Percentiles rank a stretch among this genome's conserved stretches.
Evolutionary conservation across 129 eudicot genomes (phyloP).

Genomic region (Artemisia tridentata): DNA sequence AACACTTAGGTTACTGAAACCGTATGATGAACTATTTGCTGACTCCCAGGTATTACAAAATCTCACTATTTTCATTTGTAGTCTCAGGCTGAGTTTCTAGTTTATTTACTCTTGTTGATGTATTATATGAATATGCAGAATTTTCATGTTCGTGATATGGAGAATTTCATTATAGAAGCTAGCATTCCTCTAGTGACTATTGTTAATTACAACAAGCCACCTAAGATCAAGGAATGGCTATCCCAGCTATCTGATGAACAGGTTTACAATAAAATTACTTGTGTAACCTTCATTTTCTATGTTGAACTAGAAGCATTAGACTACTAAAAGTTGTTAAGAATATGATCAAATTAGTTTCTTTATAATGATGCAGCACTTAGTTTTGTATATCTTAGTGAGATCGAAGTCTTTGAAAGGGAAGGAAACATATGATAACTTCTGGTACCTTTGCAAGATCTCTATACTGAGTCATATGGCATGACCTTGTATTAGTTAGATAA

Average conservation of each 20-base stretch:
- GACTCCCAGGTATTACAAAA: slow-evolving; percentile 47
- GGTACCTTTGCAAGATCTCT: too few relatives aligned
- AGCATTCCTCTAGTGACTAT: slow-evolving; percentile 6
- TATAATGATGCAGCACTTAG: too few relatives aligned
- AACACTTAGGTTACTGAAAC: slow-evolving; percentile 60
- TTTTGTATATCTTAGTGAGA: too few relatives aligned
- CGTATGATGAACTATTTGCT: slow-evolving; percentile 62
- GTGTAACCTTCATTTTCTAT: not conserved
- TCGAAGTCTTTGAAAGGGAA: too few relatives aligned
- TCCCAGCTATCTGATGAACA: slow-evolving; percentile 13
- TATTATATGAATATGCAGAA: not conserved
- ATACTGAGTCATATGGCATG: too few relatives aligned
- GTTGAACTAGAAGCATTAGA: too few relatives aligned
- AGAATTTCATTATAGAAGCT: slow-evolving; percentile 10
- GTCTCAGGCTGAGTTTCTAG: not conserved
- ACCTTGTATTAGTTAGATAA: too few relatives aligned
- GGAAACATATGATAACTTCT: too few relatives aligned
- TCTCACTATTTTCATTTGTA: not conserved
- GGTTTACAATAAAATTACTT: not conserved
- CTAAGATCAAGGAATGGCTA: not conserved
- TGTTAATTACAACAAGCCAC: not conserved
- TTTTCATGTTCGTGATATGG: slow-evolving; percentile 4
- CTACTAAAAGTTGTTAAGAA: too few relatives aligned
- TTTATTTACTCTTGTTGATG: not conserved
- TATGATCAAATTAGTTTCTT: too few relatives aligned